These are phyloP conservation scores for Nepenthes alata DNA, from an alignment of 179 eudicot genomes.

Conservation along the genomic window DNA sequence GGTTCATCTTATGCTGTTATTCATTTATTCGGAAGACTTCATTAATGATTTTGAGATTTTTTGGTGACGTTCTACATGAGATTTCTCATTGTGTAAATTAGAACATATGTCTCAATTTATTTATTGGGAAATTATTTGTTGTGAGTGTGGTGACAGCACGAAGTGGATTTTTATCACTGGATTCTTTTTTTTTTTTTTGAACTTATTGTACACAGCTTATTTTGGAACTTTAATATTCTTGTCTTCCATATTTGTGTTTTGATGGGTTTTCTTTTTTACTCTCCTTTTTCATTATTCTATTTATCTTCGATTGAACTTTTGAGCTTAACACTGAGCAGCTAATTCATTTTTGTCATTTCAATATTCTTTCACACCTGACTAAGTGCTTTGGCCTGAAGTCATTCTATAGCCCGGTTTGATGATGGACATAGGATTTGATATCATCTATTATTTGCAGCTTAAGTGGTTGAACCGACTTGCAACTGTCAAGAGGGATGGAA, in stretches of 20 bases:
- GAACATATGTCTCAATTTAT: neutral
- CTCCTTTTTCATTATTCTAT: too few relatives aligned
- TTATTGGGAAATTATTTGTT: neutral
- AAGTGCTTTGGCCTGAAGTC: too few relatives aligned
- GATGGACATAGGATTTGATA: neutral
- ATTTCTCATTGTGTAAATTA: neutral
- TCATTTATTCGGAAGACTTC: too few relatives aligned
- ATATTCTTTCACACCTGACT: neutral
- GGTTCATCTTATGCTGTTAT: too few relatives aligned
- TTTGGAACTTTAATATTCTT: neutral
- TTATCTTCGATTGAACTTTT: too few relatives aligned
- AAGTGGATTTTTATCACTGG: neutral
- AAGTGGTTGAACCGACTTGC: constrained; percentile 58
- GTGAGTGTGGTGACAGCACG: neutral
- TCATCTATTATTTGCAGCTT: constrained; percentile 27
- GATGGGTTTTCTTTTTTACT: neutral
- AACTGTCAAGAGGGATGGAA: constrained; percentile 55
- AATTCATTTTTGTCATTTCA: neutral
- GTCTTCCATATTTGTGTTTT: neutral
- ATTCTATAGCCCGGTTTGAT: too few relatives aligned
- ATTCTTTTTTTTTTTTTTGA: neutral
- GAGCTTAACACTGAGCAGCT: neutral
- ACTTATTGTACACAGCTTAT: neutral
- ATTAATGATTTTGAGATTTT: too few relatives aligned
- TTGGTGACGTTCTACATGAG: too few relatives aligned